phyloP scores from a whole-genome alignment of 345 rosid genomes.

The Passiflora organensis region DNA sequence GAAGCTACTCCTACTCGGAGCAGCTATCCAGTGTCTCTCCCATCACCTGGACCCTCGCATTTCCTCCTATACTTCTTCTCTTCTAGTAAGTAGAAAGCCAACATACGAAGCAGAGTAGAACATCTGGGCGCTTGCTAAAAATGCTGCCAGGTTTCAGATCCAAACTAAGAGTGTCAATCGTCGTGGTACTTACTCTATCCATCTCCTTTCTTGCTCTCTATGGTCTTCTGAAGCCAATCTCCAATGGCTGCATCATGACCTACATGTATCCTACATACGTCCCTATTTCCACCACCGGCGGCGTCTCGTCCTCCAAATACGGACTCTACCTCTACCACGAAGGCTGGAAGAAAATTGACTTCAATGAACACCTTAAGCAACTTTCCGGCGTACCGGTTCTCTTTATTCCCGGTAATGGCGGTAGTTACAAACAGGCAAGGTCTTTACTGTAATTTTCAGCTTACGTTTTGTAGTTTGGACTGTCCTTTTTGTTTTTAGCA shows the following conservation, averaged over 20 bases:
- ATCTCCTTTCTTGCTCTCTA: conserved; percentile 53
- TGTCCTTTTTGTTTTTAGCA: background rate
- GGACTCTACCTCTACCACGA: conserved; percentile 85
- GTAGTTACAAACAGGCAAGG: conserved; percentile 92
- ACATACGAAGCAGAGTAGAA: no score
- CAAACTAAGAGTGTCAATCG: conserved; percentile 39
- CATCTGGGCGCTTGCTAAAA: no score
- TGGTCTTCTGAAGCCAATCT: conserved; percentile 64
- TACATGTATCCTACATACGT: conserved; percentile 96
- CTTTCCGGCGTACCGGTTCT: conserved; percentile 93
- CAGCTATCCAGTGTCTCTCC: no score
- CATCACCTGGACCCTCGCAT: no score
- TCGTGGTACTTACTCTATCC: conserved; percentile 44
- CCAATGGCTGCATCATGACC: conserved; percentile 87
- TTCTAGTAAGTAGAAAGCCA: no score
- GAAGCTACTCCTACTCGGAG: no score
- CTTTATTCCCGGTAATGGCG: conserved; percentile 93
- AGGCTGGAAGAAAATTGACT: conserved; percentile 96
- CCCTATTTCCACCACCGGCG: conserved; percentile 51
- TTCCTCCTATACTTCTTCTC: no score
- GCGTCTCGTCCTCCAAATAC: conserved; percentile 48
- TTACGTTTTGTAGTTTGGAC: background rate
- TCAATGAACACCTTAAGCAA: conserved; percentile 64
- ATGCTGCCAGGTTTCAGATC: conserved; percentile 42
- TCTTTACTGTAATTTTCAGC: conserved; percentile 10